phyloP scores from a whole-genome alignment of 805 yeast genomes.

The Yarrowia sp. region DNA sequence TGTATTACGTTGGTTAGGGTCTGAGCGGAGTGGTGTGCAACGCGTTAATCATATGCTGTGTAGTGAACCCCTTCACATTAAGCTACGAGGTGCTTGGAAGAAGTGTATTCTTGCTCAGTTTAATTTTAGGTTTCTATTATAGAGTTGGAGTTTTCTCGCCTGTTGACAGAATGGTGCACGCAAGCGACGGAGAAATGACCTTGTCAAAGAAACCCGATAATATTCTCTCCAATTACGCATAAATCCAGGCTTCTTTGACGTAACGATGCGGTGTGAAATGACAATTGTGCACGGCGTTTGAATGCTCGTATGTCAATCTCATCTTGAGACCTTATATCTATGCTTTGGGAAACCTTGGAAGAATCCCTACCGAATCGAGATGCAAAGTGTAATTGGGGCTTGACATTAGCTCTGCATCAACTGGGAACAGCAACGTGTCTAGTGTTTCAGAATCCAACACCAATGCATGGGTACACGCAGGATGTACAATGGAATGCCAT shows the following conservation, averaged over 20 bases:
- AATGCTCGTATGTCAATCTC: background rate
- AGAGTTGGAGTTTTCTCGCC: background rate
- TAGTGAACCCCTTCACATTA: background rate
- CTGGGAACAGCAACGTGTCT: conserved; percentile 18
- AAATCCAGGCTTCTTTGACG: background rate
- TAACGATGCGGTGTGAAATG: background rate
- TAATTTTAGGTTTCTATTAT: background rate
- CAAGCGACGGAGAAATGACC: background rate
- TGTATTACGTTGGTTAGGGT: background rate
- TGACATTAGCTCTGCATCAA: background rate
- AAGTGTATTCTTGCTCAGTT: conserved; percentile 5
- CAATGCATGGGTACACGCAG: background rate
- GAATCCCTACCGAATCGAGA: conserved; percentile 22
- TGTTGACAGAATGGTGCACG: background rate
- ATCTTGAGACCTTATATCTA: conserved; percentile 5
- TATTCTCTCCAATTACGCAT: background rate
- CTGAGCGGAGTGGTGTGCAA: background rate
- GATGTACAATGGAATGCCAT: background rate
- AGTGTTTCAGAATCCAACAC: conserved; percentile 15
- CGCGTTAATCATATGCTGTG: conserved; percentile 14
- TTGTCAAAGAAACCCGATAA: background rate
- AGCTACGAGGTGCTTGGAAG: conserved; percentile 4
- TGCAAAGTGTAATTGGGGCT: background rate
- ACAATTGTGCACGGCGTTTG: background rate
- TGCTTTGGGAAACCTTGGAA: background rate